Evolutionary conservation across 352 stramenopile genomes (phyloP).

Genomic region (Pythium inflatum): DNA sequence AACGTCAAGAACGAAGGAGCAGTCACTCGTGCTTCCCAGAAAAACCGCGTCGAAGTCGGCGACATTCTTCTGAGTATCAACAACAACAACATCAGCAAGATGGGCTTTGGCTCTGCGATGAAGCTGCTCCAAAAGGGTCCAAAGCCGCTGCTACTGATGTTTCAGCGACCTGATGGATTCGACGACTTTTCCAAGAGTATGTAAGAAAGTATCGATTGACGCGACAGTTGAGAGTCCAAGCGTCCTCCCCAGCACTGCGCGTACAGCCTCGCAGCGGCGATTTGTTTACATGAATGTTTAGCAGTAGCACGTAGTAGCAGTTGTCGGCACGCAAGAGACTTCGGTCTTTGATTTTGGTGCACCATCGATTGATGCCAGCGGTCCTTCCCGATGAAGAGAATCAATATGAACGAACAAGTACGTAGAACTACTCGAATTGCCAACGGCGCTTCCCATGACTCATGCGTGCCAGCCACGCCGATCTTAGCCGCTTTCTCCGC

Average conservation of each 20-base stretch:
- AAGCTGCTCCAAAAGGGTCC: conserved; percentile 84
- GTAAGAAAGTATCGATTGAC: conserved; percentile 16
- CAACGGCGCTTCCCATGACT: too few species aligned
- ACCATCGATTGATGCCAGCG: not conserved
- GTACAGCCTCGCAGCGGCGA: not conserved
- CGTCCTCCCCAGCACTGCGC: not conserved
- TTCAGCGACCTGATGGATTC: conserved; percentile 61
- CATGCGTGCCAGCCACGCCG: too few species aligned
- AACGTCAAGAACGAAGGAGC: conserved; percentile 89
- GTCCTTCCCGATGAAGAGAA: conserved; percentile 15
- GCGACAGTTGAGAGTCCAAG: not conserved
- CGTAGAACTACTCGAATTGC: too few species aligned
- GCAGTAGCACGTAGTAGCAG: conserved; percentile 12
- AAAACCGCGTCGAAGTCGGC: conserved; percentile 82
- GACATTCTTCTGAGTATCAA: conserved; percentile 88
- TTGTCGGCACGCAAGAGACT: not conserved
- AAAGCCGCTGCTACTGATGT: conserved; percentile 87
- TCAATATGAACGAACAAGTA: conserved; percentile 14
- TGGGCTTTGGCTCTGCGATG: conserved; percentile 87
- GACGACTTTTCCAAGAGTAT: conserved; percentile 41
- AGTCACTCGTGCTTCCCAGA: conserved; percentile 78
- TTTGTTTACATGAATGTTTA: conserved; percentile 20
- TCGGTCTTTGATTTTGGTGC: conserved; percentile 16
- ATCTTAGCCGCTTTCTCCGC: too few species aligned
- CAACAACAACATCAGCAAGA: conserved; percentile 92